Evolutionary conservation across 768 basidiomycete species (phyloP).

Genomic region (Trametes coccinea): DNA sequence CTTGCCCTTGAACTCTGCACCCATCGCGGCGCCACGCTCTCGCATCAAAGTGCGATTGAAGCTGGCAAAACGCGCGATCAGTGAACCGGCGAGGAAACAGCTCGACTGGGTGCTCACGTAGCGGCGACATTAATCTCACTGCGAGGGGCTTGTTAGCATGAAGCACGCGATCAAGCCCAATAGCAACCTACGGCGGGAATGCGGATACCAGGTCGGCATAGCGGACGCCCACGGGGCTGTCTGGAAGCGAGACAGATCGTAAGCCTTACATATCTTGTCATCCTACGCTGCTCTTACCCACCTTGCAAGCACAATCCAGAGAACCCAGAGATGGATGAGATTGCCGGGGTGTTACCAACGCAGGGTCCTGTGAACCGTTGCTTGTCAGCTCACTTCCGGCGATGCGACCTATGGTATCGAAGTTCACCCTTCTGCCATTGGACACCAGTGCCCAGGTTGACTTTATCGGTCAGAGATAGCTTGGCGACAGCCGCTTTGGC

Average conservation of each 20-base stretch:
- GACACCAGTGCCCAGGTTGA: constrained; percentile 35
- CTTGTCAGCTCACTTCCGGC: neutral
- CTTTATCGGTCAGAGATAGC: constrained; percentile 34
- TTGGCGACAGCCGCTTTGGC: constrained; percentile 50
- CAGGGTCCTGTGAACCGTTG: constrained; percentile 23
- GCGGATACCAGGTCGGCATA: constrained; percentile 42
- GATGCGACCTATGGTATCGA: too few relatives aligned
- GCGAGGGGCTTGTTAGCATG: neutral
- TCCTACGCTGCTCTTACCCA: neutral
- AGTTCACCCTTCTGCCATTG: constrained; percentile 26
- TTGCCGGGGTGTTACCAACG: constrained; percentile 29
- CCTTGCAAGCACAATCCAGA: constrained; percentile 29
- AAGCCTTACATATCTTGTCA: neutral
- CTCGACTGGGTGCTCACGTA: constrained; percentile 49
- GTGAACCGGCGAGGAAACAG: neutral
- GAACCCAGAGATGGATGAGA: constrained; percentile 26
- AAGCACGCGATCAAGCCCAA: too few relatives aligned
- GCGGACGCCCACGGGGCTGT: constrained; percentile 43
- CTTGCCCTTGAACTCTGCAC: constrained; percentile 77
- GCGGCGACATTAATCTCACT: constrained; percentile 60
- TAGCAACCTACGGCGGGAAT: constrained; percentile 39
- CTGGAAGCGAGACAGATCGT: constrained; percentile 12
- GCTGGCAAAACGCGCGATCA: constrained; percentile 34
- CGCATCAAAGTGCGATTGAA: constrained; percentile 82
- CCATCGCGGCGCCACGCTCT: constrained; percentile 74